Conservation (phyloP, 2,329 filamentous ascomycete species). For the Epichloe glyceriae region DNA sequence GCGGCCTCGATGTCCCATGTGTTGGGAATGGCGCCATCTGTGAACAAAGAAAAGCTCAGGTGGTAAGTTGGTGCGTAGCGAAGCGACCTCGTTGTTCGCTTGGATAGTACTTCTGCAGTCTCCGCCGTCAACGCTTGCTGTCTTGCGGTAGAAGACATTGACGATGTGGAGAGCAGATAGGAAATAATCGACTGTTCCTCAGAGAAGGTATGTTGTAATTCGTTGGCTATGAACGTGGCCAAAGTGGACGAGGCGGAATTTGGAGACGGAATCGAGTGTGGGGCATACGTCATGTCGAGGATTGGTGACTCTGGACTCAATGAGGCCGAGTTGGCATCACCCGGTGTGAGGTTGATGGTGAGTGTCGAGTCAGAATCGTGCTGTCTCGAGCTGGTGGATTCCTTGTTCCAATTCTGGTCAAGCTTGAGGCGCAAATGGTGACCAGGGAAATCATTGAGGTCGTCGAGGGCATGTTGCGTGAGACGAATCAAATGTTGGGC, state of each 20-base stretch:
- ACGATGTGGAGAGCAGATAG: conserved; percentile 51
- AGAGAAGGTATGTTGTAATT: conserved; percentile 65
- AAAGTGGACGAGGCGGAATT: conserved; percentile 60
- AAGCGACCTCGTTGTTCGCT: conserved; percentile 70
- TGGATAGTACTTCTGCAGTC: conserved; percentile 42
- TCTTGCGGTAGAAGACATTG: conserved; percentile 34
- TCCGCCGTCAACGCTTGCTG: conserved; percentile 36
- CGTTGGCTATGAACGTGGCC: conserved; percentile 64
- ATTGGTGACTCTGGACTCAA: conserved; percentile 57
- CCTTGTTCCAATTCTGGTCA: conserved; percentile 12
- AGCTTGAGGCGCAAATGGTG: conserved; percentile 55
- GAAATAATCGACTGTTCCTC: conserved; percentile 84
- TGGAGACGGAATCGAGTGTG: conserved; percentile 51
- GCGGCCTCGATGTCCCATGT: conserved; percentile 85
- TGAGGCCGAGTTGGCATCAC: conserved; percentile 45
- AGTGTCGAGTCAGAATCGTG: conserved; percentile 43
- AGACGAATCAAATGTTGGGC: conserved; percentile 60
- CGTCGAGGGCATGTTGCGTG: conserved; percentile 79
- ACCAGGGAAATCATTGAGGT: conserved; percentile 72
- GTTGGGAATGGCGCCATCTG: conserved; percentile 61
- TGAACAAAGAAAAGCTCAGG: conserved; percentile 90
- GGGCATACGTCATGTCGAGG: conserved; percentile 66
- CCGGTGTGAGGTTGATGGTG: conserved; percentile 56
- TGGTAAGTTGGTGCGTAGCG: conserved; percentile 93
- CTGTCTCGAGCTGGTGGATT: conserved; percentile 17